These are phyloP conservation scores for Chlorella sp. DNA, from an alignment of 139 green algal genomes.

Conservation along the genomic window DNA sequence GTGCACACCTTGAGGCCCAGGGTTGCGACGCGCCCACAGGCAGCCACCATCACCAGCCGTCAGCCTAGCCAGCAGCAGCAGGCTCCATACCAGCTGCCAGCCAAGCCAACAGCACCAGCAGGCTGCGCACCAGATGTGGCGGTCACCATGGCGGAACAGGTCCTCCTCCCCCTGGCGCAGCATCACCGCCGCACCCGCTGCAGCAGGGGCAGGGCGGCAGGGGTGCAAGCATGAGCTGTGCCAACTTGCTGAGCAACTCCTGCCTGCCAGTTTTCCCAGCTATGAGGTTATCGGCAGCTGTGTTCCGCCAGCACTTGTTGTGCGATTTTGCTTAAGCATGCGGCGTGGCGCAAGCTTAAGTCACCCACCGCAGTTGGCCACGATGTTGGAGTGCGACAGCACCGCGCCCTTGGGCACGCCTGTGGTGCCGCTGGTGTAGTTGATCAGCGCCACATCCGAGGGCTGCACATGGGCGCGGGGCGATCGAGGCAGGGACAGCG, in stretches of 20 bases:
- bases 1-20: too few species aligned
- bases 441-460: constrained; percentile 89
- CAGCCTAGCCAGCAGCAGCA: too few species aligned
- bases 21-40: too few species aligned
- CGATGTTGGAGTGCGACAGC: constrained; percentile 83
- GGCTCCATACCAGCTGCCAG: too few species aligned
- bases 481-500: too few species aligned
- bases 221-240: not conserved
- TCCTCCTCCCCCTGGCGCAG: not conserved
- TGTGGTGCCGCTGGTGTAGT: constrained; percentile 95
- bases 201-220: not conserved
- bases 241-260: too few species aligned
- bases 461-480: constrained; percentile 38
- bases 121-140: constrained; percentile 22
- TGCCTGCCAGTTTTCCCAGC: too few species aligned
- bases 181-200: constrained; percentile 19
- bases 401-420: constrained; percentile 92
- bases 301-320: too few species aligned
- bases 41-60: too few species aligned
- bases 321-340: too few species aligned
- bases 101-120: not conserved
- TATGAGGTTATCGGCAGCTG: too few species aligned
- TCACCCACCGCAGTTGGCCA: constrained; percentile 76
- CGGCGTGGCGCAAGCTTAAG: too few species aligned
- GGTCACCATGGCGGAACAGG: constrained; percentile 24